Evolutionary conservation across 2,329 filamentous ascomycete species (phyloP).

Genomic region (Monilinia fructicola): DNA sequence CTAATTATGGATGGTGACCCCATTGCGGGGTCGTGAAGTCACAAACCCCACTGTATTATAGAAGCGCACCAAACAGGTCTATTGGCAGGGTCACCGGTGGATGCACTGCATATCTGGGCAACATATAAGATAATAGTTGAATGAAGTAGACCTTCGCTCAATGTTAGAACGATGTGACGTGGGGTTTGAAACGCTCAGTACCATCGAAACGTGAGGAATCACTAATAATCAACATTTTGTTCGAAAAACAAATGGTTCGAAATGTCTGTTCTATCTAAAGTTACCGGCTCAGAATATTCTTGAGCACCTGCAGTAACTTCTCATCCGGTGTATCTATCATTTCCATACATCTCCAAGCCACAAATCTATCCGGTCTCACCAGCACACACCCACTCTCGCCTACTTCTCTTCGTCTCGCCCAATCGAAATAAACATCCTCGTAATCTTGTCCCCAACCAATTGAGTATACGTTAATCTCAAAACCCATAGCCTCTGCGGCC

Average conservation of each 20-base stretch:
- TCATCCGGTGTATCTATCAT: conserved; percentile 6
- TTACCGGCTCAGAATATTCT: background rate
- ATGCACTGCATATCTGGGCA: background rate
- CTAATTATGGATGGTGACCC: background rate
- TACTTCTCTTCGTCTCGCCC: conserved; percentile 21
- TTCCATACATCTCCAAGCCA: conserved; percentile 26
- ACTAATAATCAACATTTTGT: background rate
- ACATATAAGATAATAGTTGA: background rate
- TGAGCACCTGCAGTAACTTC: conserved; percentile 9
- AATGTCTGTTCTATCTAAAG: background rate
- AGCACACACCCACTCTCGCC: conserved; percentile 26
- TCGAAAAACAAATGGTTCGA: too few species aligned
- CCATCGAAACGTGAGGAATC: background rate
- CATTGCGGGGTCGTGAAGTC: conserved; percentile 7
- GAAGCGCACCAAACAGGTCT: conserved; percentile 20
- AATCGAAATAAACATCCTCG: conserved; percentile 24
- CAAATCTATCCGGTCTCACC: conserved; percentile 29
- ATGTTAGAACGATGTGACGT: background rate
- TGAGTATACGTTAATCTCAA: conserved; percentile 15
- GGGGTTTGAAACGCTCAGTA: background rate
- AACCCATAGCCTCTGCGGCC: background rate
- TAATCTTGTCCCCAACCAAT: conserved; percentile 20
- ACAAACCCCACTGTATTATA: conserved; percentile 7
- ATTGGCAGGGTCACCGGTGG: too few species aligned
- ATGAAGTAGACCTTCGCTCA: background rate